These are phyloP conservation scores for Cladosporium sp. DNA, from an alignment of 2,329 filamentous ascomycete genomes.

Conservation along the genomic window DNA sequence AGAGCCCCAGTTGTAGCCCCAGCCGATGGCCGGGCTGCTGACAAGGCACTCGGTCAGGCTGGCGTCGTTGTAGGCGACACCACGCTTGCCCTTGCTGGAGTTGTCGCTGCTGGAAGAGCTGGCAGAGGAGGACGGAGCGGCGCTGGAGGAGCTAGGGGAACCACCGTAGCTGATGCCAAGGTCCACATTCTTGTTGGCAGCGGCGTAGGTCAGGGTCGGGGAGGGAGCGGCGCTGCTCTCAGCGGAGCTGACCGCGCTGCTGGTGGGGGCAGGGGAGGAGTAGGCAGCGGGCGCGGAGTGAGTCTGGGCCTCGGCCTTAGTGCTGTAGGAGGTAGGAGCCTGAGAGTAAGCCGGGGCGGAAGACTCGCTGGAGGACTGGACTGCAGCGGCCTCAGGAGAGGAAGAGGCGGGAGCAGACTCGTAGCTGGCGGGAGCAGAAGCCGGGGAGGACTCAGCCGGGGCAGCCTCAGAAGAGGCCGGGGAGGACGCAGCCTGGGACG, in stretches of 20 bases:
- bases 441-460: conserved; percentile 4
- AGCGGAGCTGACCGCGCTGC: conserved; percentile 1
- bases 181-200: conserved; percentile 6
- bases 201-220: conserved; percentile 5
- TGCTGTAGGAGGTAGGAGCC: conserved; percentile 8
- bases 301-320: conserved; percentile 6
- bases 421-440: neutral
- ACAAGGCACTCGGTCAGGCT: conserved; percentile 48
- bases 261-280: conserved; percentile 5
- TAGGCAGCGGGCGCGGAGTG: neutral
- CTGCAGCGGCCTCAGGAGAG: conserved; percentile 13
- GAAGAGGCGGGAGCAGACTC: conserved; percentile 15
- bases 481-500: neutral
- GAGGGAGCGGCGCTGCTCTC: conserved; percentile 5
- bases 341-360: conserved; percentile 9
- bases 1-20: conserved; percentile 66
- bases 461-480: conserved; percentile 13
- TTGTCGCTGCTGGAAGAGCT: conserved; percentile 12
- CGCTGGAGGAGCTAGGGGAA: conserved; percentile 6
- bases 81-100: conserved; percentile 50
- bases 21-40: conserved; percentile 43
- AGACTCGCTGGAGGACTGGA: conserved; percentile 1
- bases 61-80: conserved; percentile 61
- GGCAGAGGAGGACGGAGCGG: conserved; percentile 7
- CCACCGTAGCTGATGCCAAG: neutral